These are phyloP conservation scores for Phyllosticta ampelicida DNA, from an alignment of 2,329 filamentous ascomycete genomes.

Conservation along the genomic window DNA sequence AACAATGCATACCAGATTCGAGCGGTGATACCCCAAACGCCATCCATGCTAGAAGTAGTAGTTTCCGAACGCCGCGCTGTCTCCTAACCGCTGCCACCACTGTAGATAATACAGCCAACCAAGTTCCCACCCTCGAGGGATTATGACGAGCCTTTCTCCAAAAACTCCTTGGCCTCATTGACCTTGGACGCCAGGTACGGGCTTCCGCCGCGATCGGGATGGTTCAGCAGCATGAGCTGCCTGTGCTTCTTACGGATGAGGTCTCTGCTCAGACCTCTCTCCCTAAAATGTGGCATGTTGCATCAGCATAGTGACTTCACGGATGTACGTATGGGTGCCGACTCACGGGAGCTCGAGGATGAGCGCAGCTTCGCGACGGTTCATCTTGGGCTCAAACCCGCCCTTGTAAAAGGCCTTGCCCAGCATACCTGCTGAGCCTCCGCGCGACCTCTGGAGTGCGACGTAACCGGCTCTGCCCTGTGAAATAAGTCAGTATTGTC, in stretches of 20 bases:
- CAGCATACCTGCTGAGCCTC: constrained; percentile 50
- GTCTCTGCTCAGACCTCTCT: constrained; percentile 79
- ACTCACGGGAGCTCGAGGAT: constrained; percentile 82
- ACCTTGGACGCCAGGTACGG: constrained; percentile 96
- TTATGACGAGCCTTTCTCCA: constrained; percentile 54
- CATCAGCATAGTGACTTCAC: not conserved
- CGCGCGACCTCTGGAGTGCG: constrained; percentile 72
- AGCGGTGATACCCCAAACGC: constrained; percentile 12
- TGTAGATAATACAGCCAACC: not conserved
- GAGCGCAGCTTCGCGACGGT: constrained; percentile 74
- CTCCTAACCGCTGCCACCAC: constrained; percentile 2
- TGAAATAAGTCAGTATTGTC: constrained; percentile 12
- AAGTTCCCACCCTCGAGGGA: not conserved
- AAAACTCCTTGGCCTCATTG: constrained; percentile 93
- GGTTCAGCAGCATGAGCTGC: constrained; percentile 92
- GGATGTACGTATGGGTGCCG: not conserved
- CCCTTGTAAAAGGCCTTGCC: constrained; percentile 96
- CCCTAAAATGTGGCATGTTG: constrained; percentile 41
- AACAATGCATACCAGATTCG: constrained; percentile 3
- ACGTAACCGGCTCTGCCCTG: constrained; percentile 89
- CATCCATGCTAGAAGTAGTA: constrained; percentile 7
- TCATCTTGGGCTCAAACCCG: constrained; percentile 96
- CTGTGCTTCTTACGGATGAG: constrained; percentile 93
- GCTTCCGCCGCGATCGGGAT: constrained; percentile 92
- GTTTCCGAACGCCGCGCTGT: constrained; percentile 14